Percentiles rank a stretch among this genome's conserved stretches.
Evolutionary conservation across 306 rosid species (phyloP).

Genomic region (Cucumis sativus): Cucumber_9930_V3 NC_026657.2:32842501-32843000

Average conservation of each 20-base stretch:
- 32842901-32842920: slow-evolving; percentile 77
- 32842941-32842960: slow-evolving; percentile 72
- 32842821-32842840: slow-evolving; percentile 77
- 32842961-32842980: slow-evolving; percentile 20
- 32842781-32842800: slow-evolving; percentile 23
- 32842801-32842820: slow-evolving; percentile 84
- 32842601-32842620: neutral
- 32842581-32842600: neutral
- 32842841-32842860: slow-evolving; percentile 87
- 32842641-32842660: neutral
- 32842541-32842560: too few relatives aligned
- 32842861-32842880: slow-evolving; percentile 78
- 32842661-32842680: neutral
- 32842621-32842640: neutral
- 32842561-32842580: too few relatives aligned
- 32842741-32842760: too few relatives aligned
- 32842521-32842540: too few relatives aligned
- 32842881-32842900: slow-evolving; percentile 81
- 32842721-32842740: neutral
- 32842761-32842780: neutral
- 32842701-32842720: neutral
- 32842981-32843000: neutral
- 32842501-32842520: too few relatives aligned
- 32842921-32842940: slow-evolving; percentile 80
- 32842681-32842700: neutral